Evolutionary conservation across 176 grass and related monocot species (phyloP), one percentile per base, ranked within the genome.

Genomic region (Elaeis guineensis): DNA sequence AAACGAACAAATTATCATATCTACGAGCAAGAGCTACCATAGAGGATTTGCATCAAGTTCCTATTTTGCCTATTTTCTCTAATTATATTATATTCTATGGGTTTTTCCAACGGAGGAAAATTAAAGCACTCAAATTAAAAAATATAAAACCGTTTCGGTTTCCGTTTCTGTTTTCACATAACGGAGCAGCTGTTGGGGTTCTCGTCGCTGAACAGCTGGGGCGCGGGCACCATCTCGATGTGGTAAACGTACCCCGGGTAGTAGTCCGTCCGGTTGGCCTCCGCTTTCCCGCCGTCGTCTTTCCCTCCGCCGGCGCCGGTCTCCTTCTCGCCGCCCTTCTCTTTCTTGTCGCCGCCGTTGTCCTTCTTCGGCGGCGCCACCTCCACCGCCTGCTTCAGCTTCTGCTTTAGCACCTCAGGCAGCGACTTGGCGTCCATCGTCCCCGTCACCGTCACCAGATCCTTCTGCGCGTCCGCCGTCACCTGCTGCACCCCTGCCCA

Each of bases 171-270:
- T 58, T 22, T 22, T 86, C 77, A 95, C 82, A 89, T 83, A 24
- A 95, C 25, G 61, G 62, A 30, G 69, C 90, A 95, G 5, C 82
- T 79, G 61, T 95, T 95, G 64, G 90, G 90, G 69, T 95, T 95
- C 50, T 89, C 90, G 50, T 95, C 90, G 67, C 79, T 86, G 52
- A 95, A 83, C 20, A 83, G 72, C 76, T 89, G 65, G 2, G 79
- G 74, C 16, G 70, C 73, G 14, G 63, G 67, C 6, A 83, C 18
- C 5, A 78, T 63, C 54, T 89, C 66, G 52, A 85, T 58, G 57
- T 74, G 72, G 82, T 80, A 86, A 49, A 55, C 49, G 24, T 66
- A 67, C 48, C 54, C 63, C 7, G 39, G 0, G 3, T 71, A 69
- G 62, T 75, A 56, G 14, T 44, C 52, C 65, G 39, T 22, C 25